These are phyloP conservation scores for Trametes elegans DNA, from an alignment of 768 basidiomycete genomes.

Conservation along the genomic window DNA sequence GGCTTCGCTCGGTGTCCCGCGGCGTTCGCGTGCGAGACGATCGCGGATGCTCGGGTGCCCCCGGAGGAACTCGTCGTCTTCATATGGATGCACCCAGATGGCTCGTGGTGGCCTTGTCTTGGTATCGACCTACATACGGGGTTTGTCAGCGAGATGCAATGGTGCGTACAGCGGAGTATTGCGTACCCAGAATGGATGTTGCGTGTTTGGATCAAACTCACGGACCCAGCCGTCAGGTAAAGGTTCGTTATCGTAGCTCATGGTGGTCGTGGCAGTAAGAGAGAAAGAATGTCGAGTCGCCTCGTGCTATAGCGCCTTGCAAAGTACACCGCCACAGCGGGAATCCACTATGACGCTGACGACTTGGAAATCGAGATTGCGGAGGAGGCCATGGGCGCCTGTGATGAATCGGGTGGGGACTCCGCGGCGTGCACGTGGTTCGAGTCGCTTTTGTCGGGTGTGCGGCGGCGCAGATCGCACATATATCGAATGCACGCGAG, in stretches of 20 bases:
- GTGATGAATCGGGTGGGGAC: too few relatives aligned
- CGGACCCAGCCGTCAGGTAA: slow-evolving; percentile 60
- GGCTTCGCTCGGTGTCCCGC: slow-evolving; percentile 12
- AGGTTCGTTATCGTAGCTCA: slow-evolving; percentile 31
- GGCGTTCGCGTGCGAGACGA: slow-evolving; percentile 29
- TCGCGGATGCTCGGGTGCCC: slow-evolving; percentile 50
- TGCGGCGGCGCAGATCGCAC: too few relatives aligned
- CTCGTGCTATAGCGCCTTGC: not conserved
- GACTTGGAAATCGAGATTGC: too few relatives aligned
- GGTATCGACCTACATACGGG: slow-evolving; percentile 54
- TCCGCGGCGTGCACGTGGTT: too few relatives aligned
- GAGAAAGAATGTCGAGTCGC: not conserved
- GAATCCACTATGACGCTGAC: too few relatives aligned
- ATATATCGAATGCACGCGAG: too few relatives aligned
- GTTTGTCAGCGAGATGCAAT: not conserved
- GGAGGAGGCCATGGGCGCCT: too few relatives aligned
- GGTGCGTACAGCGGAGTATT: not conserved
- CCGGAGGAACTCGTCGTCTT: slow-evolving; percentile 61
- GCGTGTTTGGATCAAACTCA: slow-evolving; percentile 41
- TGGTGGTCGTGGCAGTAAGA: slow-evolving; percentile 20
- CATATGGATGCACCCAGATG: slow-evolving; percentile 73
- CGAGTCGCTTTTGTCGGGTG: too few relatives aligned
- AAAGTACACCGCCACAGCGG: too few relatives aligned
- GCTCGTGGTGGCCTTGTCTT: slow-evolving; percentile 57
- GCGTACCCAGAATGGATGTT: slow-evolving; percentile 51